phyloP scores from a whole-genome alignment of 768 basidiomycete genomes.

The Lactarius hatsudake region DNA sequence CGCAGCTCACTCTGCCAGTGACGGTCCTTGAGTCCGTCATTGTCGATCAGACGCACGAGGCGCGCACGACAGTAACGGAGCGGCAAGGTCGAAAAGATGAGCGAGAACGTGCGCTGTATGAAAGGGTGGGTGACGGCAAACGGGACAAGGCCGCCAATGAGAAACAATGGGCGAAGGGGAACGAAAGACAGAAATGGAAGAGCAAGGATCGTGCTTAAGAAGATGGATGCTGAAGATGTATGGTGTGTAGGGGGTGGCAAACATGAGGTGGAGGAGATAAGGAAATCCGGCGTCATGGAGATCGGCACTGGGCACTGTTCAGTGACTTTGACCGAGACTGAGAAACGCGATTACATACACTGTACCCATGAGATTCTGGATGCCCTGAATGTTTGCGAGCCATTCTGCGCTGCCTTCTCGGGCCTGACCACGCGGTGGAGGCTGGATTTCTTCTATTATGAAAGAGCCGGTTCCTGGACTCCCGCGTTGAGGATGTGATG shows the following conservation, averaged over 20 bases:
- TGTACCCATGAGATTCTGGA: constrained; percentile 88
- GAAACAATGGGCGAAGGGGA: constrained; percentile 45
- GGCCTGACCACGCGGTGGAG: constrained; percentile 38
- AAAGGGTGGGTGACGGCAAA: constrained; percentile 54
- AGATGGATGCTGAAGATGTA: constrained; percentile 49
- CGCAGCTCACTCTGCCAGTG: constrained; percentile 64
- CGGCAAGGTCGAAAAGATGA: constrained; percentile 32
- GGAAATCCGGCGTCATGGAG: constrained; percentile 52
- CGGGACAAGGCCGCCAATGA: constrained; percentile 51
- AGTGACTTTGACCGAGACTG: background rate
- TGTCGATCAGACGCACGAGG: constrained; percentile 46
- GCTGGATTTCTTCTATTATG: constrained; percentile 27
- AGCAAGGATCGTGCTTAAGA: constrained; percentile 44
- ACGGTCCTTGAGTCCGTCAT: constrained; percentile 61
- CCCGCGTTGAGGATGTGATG: constrained; percentile 51
- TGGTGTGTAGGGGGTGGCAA: constrained; percentile 51
- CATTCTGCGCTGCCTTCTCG: constrained; percentile 72
- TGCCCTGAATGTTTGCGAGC: constrained; percentile 84
- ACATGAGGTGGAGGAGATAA: constrained; percentile 47
- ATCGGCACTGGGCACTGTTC: constrained; percentile 52
- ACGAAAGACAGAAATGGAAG: constrained; percentile 38
- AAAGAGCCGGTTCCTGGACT: background rate
- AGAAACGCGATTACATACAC: constrained; percentile 49
- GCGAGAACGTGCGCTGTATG: constrained; percentile 33
- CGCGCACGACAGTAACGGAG: constrained; percentile 26